Evolutionary conservation across 495 filamentous ascomycete genomes (phyloP).

Genomic region (Penicillium angulare): DNA sequence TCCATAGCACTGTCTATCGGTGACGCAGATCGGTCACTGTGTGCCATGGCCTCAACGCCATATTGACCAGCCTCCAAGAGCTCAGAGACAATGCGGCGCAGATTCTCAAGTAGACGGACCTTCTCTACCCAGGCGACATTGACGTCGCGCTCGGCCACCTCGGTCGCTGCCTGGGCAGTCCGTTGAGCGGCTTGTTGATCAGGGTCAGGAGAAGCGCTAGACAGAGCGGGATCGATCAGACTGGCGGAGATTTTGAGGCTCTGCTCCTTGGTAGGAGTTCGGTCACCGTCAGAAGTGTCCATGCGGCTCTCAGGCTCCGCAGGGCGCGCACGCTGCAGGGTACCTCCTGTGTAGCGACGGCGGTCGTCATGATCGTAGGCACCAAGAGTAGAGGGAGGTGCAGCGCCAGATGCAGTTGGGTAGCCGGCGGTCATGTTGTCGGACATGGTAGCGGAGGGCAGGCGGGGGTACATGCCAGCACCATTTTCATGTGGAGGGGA

Average conservation of each 20-base stretch:
- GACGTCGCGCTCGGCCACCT: constrained; percentile 48
- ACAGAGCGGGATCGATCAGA: constrained; percentile 55
- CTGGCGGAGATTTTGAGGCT: constrained; percentile 44
- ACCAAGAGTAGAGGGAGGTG: constrained; percentile 73
- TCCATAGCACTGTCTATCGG: constrained; percentile 41
- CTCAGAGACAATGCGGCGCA: constrained; percentile 65
- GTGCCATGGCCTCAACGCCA: constrained; percentile 35
- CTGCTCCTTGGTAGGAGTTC: constrained; percentile 43
- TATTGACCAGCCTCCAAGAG: constrained; percentile 65
- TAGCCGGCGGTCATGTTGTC: constrained; percentile 55
- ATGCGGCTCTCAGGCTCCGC: constrained; percentile 45
- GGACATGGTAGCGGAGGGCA: constrained; percentile 69
- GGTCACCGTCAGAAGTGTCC: constrained; percentile 55
- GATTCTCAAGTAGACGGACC: constrained; percentile 72
- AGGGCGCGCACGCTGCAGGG: constrained; percentile 70
- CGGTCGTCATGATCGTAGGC: constrained; percentile 78
- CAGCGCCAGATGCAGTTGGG: constrained; percentile 60
- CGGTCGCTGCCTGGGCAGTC: constrained; percentile 44
- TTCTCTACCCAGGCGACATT: constrained; percentile 82
- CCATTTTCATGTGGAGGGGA: constrained; percentile 63
- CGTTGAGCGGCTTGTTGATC: constrained; percentile 44
- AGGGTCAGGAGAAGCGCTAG: constrained; percentile 29
- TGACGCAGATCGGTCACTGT: constrained; percentile 8
- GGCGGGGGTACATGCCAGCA: constrained; percentile 76
- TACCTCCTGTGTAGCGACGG: constrained; percentile 82